Conservation (phyloP, 225 moss, liverwort and hornwort species). For the Antitrichia curtipendula region DNA sequence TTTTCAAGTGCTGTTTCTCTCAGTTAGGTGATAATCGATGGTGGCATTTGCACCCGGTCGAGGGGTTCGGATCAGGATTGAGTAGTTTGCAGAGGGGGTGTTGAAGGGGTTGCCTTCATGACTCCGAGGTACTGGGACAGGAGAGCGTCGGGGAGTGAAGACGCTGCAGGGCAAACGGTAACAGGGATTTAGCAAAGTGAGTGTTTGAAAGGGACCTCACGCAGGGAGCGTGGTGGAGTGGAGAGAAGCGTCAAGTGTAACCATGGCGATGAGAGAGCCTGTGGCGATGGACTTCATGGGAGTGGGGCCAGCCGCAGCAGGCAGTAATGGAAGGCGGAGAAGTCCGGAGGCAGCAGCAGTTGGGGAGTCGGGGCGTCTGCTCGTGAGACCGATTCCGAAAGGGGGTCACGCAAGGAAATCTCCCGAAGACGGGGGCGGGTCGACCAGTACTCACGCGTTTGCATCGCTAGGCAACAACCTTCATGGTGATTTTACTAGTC, state of each 20-base stretch:
- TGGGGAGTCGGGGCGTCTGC: neutral
- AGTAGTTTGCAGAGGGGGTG: neutral
- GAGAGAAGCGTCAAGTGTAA: neutral
- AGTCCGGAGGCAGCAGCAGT: neutral
- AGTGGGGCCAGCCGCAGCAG: neutral
- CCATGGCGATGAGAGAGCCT: conserved; percentile 21
- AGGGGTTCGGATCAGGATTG: neutral
- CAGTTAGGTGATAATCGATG: neutral
- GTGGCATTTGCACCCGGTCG: neutral
- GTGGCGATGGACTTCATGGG: conserved; percentile 34
- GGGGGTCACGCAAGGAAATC: neutral
- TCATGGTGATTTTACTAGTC: neutral
- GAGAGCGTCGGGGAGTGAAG: neutral
- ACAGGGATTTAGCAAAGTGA: neutral
- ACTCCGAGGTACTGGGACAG: neutral
- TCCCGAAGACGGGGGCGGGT: neutral
- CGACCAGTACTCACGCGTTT: neutral
- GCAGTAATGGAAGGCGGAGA: neutral
- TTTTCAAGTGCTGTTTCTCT: neutral
- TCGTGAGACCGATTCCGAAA: conserved; percentile 23
- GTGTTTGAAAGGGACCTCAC: neutral
- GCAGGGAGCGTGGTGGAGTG: neutral
- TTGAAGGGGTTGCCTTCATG: neutral
- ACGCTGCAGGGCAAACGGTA: neutral
- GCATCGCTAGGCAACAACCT: neutral